Conservation (phyloP, 495 filamentous ascomycete genomes). For the Daldinia vernicosa region DNA sequence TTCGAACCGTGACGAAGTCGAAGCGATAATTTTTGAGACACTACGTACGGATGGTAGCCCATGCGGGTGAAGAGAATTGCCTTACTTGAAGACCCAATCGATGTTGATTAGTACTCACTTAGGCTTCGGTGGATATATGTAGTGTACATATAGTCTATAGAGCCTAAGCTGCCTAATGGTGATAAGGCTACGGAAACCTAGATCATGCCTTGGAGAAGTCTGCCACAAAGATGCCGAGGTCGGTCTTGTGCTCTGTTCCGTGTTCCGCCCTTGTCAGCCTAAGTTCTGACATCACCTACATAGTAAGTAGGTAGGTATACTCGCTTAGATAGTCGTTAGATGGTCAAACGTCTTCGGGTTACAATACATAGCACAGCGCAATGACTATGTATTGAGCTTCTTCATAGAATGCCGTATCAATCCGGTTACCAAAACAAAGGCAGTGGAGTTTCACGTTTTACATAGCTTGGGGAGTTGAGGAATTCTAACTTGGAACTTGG, state of each 20-base stretch:
- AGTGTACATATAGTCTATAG: too few relatives aligned
- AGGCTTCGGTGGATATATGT: background rate
- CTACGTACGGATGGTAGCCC: background rate
- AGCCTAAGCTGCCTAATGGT: slow-evolving; percentile 9
- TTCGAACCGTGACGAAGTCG: background rate
- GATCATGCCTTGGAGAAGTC: background rate
- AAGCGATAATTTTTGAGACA: background rate
- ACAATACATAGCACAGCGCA: too few relatives aligned
- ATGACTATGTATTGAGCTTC: too few relatives aligned
- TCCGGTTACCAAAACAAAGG: background rate
- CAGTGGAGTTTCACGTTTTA: background rate
- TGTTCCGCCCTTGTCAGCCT: background rate
- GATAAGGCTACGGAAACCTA: slow-evolving; percentile 4
- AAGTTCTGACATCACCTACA: background rate
- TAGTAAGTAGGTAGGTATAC: too few relatives aligned
- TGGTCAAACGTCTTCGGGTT: too few relatives aligned
- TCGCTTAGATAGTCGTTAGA: too few relatives aligned
- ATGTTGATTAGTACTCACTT: background rate
- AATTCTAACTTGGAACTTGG: background rate
- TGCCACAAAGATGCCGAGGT: slow-evolving; percentile 4
- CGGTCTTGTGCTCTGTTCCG: background rate
- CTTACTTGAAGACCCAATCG: background rate
- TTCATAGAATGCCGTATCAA: too few relatives aligned
- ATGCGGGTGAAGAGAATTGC: slow-evolving; percentile 2
- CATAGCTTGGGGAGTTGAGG: background rate